Evolutionary conservation across 768 basidiomycete genomes (phyloP).

Genomic region (Leccinum obscurum): DNA sequence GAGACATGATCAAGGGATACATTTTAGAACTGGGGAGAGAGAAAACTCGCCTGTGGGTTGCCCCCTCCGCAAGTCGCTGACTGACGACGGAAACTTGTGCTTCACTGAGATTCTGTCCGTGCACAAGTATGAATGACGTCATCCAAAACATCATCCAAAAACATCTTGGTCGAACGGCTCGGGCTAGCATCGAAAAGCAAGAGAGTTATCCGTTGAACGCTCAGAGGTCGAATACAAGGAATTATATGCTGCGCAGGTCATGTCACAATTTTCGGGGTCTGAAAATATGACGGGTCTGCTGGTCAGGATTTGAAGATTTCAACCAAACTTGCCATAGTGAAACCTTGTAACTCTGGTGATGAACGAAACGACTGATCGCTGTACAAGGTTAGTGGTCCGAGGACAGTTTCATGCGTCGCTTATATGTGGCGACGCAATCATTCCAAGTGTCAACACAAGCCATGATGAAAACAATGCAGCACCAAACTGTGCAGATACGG

Average conservation of each 20-base stretch:
- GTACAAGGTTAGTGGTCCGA: background rate
- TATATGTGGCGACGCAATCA: background rate
- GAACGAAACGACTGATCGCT: background rate
- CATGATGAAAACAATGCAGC: background rate
- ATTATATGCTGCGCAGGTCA: background rate
- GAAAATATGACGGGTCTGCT: background rate
- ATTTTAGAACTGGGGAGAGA: background rate
- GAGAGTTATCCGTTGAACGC: too few relatives aligned
- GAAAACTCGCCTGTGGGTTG: conserved; percentile 39
- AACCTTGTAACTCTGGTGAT: background rate
- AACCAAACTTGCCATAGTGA: background rate
- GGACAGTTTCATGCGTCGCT: background rate
- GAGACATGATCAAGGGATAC: background rate
- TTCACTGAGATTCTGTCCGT: conserved; percentile 37
- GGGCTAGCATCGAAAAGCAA: conserved; percentile 4
- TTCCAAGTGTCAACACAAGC: background rate
- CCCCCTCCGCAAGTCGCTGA: conserved; percentile 40
- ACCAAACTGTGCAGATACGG: background rate
- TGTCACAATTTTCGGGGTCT: background rate
- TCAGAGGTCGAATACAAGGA: background rate
- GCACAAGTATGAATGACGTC: conserved; percentile 1
- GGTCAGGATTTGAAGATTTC: background rate
- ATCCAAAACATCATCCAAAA: background rate
- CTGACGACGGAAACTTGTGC: conserved; percentile 38
- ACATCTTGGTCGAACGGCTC: background rate